These are phyloP conservation scores for Aquilaria agallochum DNA, from an alignment of 441 rosid species.

Conservation along the genomic window DNA sequence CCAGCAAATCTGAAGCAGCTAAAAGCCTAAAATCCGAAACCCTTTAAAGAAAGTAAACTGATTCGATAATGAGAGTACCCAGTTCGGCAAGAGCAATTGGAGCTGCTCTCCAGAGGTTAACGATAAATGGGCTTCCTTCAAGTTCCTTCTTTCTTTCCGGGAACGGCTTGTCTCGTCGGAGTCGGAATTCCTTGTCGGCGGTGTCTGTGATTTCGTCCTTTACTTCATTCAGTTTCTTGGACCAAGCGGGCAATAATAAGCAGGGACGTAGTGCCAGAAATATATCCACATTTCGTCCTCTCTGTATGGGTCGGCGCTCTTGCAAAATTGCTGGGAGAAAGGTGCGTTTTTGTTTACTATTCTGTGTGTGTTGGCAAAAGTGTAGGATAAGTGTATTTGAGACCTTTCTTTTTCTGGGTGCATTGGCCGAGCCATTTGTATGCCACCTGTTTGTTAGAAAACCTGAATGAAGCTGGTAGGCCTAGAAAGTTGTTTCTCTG, in stretches of 20 bases:
- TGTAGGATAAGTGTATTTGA: background rate
- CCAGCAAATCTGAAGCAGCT: too few species aligned
- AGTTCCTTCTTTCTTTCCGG: constrained; percentile 25
- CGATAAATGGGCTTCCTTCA: constrained; percentile 30
- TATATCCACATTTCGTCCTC: constrained; percentile 61
- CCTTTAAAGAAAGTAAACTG: background rate
- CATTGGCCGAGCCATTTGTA: background rate
- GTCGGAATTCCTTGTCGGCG: constrained; percentile 27
- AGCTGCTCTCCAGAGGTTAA: constrained; percentile 39
- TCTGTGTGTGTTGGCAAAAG: background rate
- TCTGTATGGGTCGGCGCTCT: constrained; percentile 90
- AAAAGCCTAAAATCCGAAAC: background rate
- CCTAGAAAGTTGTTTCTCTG: too few species aligned
- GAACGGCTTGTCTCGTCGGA: constrained; percentile 17
- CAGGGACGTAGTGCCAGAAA: constrained; percentile 31
- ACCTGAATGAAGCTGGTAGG: background rate
- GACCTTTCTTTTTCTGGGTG: background rate
- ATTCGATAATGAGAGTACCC: constrained; percentile 29
- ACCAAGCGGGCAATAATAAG: constrained; percentile 17
- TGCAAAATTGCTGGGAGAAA: constrained; percentile 87
- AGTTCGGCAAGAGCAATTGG: constrained; percentile 44
- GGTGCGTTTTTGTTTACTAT: constrained; percentile 30
- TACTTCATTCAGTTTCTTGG: constrained; percentile 20
- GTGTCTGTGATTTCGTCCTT: constrained; percentile 31
- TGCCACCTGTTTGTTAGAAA: constrained; percentile 33